A percentile compares a stretch with the other conserved stretches of the same genome.
Conservation (phyloP, 2,329 filamentous ascomycete genomes). For the Cladosporium sp. region DNA sequence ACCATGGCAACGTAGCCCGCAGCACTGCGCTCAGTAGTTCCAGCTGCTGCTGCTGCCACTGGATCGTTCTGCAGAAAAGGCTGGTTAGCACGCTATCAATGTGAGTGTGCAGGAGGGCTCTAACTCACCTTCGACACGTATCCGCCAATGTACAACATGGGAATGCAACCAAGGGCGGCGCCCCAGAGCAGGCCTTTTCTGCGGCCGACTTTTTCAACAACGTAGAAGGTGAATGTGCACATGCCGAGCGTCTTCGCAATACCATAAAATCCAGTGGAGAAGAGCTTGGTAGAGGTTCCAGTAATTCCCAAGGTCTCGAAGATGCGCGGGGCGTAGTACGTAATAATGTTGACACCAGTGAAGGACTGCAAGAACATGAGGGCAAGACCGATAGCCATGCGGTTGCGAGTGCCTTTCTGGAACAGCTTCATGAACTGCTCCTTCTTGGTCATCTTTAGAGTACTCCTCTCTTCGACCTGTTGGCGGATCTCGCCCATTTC, state of each 20-base stretch:
- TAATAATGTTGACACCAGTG: slow-evolving; percentile 34
- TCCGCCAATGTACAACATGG: slow-evolving; percentile 53
- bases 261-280: slow-evolving; percentile 57
- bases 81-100: background rate
- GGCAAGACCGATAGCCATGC: slow-evolving; percentile 42
- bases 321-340: slow-evolving; percentile 36
- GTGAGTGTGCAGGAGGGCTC: background rate
- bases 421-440: slow-evolving; percentile 55
- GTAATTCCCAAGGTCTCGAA: slow-evolving; percentile 50
- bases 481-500: slow-evolving; percentile 53
- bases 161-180: slow-evolving; percentile 51
- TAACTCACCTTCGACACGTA: slow-evolving; percentile 48
- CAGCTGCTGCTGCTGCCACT: slow-evolving; percentile 47
- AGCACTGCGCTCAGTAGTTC: slow-evolving; percentile 46
- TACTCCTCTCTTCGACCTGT: slow-evolving; percentile 50
- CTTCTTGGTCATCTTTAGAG: slow-evolving; percentile 63
- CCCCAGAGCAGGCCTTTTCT: slow-evolving; percentile 51
- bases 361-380: slow-evolving; percentile 44
- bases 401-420: slow-evolving; percentile 43
- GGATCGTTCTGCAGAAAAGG: slow-evolving; percentile 47
- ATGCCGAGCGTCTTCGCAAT: slow-evolving; percentile 43
- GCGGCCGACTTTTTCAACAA: slow-evolving; percentile 45
- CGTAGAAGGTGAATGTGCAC: slow-evolving; percentile 43
- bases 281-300: slow-evolving; percentile 43
- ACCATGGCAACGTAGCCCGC: slow-evolving; percentile 58